phyloP scores from a whole-genome alignment of 164 flowering plant species.

The Umbellularia californica region DNA sequence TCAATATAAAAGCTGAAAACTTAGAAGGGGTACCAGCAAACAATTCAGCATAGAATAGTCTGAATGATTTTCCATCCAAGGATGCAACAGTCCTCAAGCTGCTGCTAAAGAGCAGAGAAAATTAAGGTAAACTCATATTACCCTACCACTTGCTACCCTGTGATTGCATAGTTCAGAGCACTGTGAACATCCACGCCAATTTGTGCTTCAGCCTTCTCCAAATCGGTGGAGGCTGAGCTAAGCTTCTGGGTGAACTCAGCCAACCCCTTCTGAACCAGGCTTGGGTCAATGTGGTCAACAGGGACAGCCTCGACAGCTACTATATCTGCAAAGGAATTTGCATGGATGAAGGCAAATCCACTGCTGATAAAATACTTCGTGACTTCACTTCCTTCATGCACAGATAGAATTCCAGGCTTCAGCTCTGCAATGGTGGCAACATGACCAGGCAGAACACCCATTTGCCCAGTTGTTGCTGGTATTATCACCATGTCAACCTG shows the following conservation, averaged over 20 bases:
- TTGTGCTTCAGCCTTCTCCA: slow-evolving; percentile 94
- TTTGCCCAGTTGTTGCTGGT: slow-evolving; percentile 84
- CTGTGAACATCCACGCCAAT: slow-evolving; percentile 83
- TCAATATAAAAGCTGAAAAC: too few relatives aligned
- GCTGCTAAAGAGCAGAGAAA: too few relatives aligned
- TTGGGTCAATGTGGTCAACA: slow-evolving; percentile 60
- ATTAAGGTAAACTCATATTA: background rate
- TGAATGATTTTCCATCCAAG: too few relatives aligned
- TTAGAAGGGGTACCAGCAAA: too few relatives aligned
- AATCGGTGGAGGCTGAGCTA: slow-evolving; percentile 68
- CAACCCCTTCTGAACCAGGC: slow-evolving; percentile 73
- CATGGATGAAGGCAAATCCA: slow-evolving; percentile 86
- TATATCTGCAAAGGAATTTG: slow-evolving; percentile 75
- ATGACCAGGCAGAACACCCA: slow-evolving; percentile 94
- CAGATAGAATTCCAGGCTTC: slow-evolving; percentile 75
- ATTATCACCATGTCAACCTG: slow-evolving; percentile 89
- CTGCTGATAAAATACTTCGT: slow-evolving; percentile 85
- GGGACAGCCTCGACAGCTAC: slow-evolving; percentile 84
- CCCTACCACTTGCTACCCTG: slow-evolving; percentile 37
- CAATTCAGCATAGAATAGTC: too few relatives aligned
- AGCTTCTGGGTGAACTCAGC: slow-evolving; percentile 83
- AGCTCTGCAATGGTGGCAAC: slow-evolving; percentile 86
- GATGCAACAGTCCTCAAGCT: too few relatives aligned
- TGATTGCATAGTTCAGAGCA: slow-evolving; percentile 69
- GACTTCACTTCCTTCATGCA: slow-evolving; percentile 69